Percentiles rank a stretch among this genome's conserved stretches.
phyloP scores from a whole-genome alignment of 78 protist species.

The Planoprotostelium fungivorum region DNA sequence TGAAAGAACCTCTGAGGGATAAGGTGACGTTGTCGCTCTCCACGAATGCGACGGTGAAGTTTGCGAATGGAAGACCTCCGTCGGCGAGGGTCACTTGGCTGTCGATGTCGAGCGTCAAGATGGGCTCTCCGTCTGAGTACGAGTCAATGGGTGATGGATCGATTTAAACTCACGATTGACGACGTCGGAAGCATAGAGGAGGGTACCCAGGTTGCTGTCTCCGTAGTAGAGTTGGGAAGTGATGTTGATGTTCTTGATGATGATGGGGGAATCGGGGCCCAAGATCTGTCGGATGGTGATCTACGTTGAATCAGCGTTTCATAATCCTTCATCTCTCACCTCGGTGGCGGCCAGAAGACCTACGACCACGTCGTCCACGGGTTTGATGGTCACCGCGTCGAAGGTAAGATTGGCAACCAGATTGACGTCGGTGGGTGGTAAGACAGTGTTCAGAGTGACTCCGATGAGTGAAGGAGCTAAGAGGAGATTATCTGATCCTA shows the following conservation, averaged over 20 bases:
- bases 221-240: background rate
- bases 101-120: background rate
- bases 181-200: background rate
- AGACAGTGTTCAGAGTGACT: background rate
- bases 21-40: background rate
- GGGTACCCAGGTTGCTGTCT: background rate
- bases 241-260: too few relatives aligned
- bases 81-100: background rate
- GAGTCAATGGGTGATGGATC: too few relatives aligned
- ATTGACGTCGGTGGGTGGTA: background rate
- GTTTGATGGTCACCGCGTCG: background rate
- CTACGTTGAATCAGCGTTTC: too few relatives aligned
- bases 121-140: too few relatives aligned
- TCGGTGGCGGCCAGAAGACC: background rate
- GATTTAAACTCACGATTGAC: background rate
- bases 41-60: background rate
- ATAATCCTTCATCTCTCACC: too few relatives aligned
- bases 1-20: background rate
- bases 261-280: background rate
- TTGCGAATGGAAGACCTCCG: background rate
- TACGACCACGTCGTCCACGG: background rate
- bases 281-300: too few relatives aligned
- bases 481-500: background rate
- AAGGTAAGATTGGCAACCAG: background rate
- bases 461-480: background rate